Conservation (phyloP, 257 asterid species). For the Fraxinus pennsylvanica region DNA sequence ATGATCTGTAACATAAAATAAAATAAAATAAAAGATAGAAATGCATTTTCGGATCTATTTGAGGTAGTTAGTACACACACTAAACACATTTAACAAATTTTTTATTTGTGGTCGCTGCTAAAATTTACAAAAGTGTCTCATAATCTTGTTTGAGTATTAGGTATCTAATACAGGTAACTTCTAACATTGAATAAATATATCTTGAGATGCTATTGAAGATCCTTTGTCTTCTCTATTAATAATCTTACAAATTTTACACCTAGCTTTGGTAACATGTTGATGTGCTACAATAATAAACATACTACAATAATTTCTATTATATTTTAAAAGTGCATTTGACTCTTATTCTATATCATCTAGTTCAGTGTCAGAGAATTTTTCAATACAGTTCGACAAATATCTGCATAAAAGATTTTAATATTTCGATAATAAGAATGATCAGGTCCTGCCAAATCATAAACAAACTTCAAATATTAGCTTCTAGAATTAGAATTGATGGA, state of each 20-base stretch:
- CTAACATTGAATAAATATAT: not conserved
- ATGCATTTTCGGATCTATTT: not conserved
- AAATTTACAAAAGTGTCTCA: not conserved
- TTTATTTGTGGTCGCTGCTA: not conserved
- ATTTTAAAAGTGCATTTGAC: not conserved
- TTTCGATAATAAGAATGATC: not conserved
- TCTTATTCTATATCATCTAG: not conserved
- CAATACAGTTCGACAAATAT: not conserved
- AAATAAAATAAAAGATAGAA: too few species aligned
- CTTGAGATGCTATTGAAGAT: not conserved
- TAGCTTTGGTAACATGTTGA: not conserved
- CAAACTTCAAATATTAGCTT: slow-evolving; percentile 10
- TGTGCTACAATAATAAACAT: not conserved
- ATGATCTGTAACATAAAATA: too few species aligned
- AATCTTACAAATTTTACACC: not conserved
- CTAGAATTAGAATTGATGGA: slow-evolving; percentile 11
- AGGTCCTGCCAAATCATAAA: slow-evolving; percentile 12
- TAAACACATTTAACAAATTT: not conserved
- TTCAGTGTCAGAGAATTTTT: not conserved
- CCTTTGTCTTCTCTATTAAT: not conserved
- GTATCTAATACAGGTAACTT: not conserved
- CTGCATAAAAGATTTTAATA: not conserved
- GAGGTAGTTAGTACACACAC: not conserved
- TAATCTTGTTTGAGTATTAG: not conserved
- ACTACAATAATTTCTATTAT: not conserved